phyloP scores from a whole-genome alignment of 2,329 filamentous ascomycete species.

The Sclerotinia glacialis region DNA sequence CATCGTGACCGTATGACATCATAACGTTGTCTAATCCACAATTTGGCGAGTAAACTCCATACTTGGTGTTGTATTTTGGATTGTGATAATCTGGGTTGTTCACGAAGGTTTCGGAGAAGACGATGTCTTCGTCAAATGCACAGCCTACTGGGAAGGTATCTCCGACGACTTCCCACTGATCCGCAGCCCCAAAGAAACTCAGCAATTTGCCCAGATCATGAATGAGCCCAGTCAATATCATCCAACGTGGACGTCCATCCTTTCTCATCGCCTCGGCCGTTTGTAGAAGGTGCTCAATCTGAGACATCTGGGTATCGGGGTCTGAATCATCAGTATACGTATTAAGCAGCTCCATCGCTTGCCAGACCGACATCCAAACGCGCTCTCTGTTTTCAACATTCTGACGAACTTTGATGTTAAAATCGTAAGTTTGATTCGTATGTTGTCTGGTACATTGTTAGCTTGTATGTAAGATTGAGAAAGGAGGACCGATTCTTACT shows the following conservation, averaged over 20 bases:
- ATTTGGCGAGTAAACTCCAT: slow-evolving; percentile 75
- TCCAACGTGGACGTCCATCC: slow-evolving; percentile 79
- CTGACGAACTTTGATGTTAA: slow-evolving; percentile 78
- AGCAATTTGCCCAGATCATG: slow-evolving; percentile 79
- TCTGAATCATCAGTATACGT: slow-evolving; percentile 88
- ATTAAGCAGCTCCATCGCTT: slow-evolving; percentile 91
- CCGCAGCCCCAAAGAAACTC: slow-evolving; percentile 77
- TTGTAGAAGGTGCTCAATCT: slow-evolving; percentile 88
- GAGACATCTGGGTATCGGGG: slow-evolving; percentile 80
- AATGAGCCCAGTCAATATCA: slow-evolving; percentile 74
- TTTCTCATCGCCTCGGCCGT: slow-evolving; percentile 84
- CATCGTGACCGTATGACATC: slow-evolving; percentile 87
- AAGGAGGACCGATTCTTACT: slow-evolving; percentile 35
- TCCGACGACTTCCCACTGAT: slow-evolving; percentile 92
- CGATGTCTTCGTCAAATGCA: slow-evolving; percentile 70
- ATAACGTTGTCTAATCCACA: slow-evolving; percentile 86
- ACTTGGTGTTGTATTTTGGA: slow-evolving; percentile 69
- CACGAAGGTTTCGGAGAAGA: slow-evolving; percentile 75
- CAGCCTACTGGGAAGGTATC: slow-evolving; percentile 80
- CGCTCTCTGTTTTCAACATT: slow-evolving; percentile 65
- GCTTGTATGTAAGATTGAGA: not conserved
- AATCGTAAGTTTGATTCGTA: slow-evolving; percentile 72
- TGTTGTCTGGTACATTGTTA: slow-evolving; percentile 46
- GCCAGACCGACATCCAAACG: slow-evolving; percentile 76
- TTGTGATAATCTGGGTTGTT: slow-evolving; percentile 72